Conservation (phyloP, 163 green algal genomes). For the Prototheca wickerhamii region DNA sequence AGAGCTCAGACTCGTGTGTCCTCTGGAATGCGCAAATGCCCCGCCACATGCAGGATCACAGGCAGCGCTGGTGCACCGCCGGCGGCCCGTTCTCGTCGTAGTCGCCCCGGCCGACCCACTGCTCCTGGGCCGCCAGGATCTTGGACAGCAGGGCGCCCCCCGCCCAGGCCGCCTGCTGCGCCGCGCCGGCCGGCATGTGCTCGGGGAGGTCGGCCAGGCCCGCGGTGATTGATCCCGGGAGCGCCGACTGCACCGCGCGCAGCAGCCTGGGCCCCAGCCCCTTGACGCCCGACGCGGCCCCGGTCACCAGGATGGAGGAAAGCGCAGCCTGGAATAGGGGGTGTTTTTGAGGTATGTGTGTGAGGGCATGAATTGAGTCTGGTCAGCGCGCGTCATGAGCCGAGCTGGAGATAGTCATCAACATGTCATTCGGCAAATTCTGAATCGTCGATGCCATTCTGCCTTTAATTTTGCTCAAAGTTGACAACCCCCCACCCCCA, state of each 20-base stretch:
- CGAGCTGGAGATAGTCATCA: too few species aligned
- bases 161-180: conserved; percentile 61
- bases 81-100: conserved; percentile 36
- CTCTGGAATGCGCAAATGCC: too few species aligned
- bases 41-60: conserved; percentile 1
- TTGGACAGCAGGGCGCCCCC: conserved; percentile 77
- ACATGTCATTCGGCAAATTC: too few species aligned
- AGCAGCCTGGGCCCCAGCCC: conserved; percentile 43
- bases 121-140: conserved; percentile 21
- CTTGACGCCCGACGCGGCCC: conserved; percentile 39
- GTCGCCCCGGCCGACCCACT: conserved; percentile 28
- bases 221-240: conserved; percentile 34
- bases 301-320: conserved; percentile 62
- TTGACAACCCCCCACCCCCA: too few species aligned
- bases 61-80: conserved; percentile 27
- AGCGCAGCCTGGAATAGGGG: conserved; percentile 31
- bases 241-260: conserved; percentile 34
- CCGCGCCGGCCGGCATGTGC: conserved; percentile 68
- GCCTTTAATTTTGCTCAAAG: too few species aligned
- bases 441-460: too few species aligned
- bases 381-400: too few species aligned
- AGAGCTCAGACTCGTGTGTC: too few species aligned
- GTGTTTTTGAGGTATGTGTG: too few species aligned
- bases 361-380: background rate
- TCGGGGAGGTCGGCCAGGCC: conserved; percentile 45